Evolutionary conservation across 306 rosid species (phyloP), one percentile per base, ranked within the genome.

Genomic region (Glycine soja): DNA sequence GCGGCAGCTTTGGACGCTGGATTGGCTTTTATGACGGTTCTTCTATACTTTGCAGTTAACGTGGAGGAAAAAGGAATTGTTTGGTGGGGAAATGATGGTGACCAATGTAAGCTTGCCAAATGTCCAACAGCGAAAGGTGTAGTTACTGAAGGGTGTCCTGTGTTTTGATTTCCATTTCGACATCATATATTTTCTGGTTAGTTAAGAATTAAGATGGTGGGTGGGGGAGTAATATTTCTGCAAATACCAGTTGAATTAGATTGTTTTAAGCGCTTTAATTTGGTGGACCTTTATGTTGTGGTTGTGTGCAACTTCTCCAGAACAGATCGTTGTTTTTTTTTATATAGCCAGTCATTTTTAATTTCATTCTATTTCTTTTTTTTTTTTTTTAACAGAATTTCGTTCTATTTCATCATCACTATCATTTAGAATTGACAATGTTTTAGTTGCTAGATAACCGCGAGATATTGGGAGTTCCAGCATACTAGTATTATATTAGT

Each of bases 1-100:
- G 91, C 97, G 7, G 95, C 91, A 11, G 92, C 92, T 68, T 38
- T 92, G 67, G 97, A 92, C 51, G 95, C 92, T 42, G 95, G 97
- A 38, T 80, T 89, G 84, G 95, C 95, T 74, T 88, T 89, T 85
- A 87, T 88, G 88, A 84, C 85, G n/a, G 86, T 88, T 75, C 74
- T 90, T 76, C 67, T 90, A 11, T 86, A 85, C 70, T 88, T 90
- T 70, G 4, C 83, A 36, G 11, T 92, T 19, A 81, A 77, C n/a
- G 65, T 74, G 84, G 51, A 69, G 12, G 74, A 38, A 1, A 82
- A 2, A 45, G 47, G 72, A 53, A 0, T 90, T 12, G 0, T 72
- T 0, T 90, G 95, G 93, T 89, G 95, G 95, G 95, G 92, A 7
- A 11, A 82, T 1, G 47, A 82, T 1, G 56, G 24, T 5, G 93